Base-by-base conservation (phyloP, 2,329 filamentous ascomycete genomes). In the Fusarium udum region DNA sequence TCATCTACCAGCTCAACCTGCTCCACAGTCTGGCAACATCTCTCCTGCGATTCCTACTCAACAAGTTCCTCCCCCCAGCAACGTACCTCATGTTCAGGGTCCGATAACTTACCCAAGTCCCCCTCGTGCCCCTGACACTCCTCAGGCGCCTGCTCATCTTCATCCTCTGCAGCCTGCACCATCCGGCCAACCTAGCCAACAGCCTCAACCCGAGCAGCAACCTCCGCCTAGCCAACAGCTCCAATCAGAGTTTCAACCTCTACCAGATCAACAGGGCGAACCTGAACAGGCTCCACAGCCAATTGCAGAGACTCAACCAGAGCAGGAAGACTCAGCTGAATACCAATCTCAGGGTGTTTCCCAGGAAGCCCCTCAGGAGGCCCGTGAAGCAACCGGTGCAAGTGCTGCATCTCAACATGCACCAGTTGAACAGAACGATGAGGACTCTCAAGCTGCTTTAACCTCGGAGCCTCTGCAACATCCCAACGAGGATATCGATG, bases 81-180 rank as follows among this genome's bases (percentile, higher is more conserved):
- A 65, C 16, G 16, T 37, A 42, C 32, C 36, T 32, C 52, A 53
- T 26, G 46, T 22, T 26, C 66, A 55, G 46, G 67, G 45, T 37
- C 46, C 59, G 22, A 45, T 68, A 26, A 73, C 67, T 13, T 78
- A 76, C 42, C 73, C 76, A 32, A 78, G 76, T 24, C 76, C 76
- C 18, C 69, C 73, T 46, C 61, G 40, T 46, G 49, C 51, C 7
- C 37, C 68, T 45, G 67, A 77, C 22, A 43, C 71, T 16, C 37
- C 75, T 14, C 73, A 71, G 18, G 49, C 71, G 31, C 49, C 72
- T 46, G 65, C 76, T 40, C 76, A 73, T 57, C 55, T 76, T n/a
- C 76, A 78, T 51, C 58, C 73, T 26, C 64, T 78, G 7, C 69
- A 71, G 45, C 69, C 68, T 28, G 67, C 42, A n/a, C 59, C 72